phyloP scores from a whole-genome alignment of 495 filamentous ascomycete species.

The Annulohypoxylon maeteangense region DNA sequence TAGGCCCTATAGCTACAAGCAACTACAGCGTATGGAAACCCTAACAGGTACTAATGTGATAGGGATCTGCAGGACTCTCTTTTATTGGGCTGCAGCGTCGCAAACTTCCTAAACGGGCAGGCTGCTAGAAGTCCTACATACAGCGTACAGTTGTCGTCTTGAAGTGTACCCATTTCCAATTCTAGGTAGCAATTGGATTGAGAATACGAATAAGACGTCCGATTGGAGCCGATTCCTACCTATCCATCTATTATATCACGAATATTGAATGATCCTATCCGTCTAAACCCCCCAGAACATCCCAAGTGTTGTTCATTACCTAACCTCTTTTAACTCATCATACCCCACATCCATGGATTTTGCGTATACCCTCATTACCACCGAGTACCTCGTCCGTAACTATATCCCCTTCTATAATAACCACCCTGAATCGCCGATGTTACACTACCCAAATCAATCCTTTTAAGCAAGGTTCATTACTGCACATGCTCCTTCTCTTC shows the following conservation, averaged over 20 bases:
- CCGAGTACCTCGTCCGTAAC: neutral
- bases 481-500: slow-evolving; percentile 64
- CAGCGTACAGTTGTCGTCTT: neutral
- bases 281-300: neutral
- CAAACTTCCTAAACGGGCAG: neutral
- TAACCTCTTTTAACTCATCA: neutral
- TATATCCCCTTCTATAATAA: neutral
- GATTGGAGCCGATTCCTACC: neutral
- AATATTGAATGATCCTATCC: neutral
- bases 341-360: neutral
- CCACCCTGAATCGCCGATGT: neutral
- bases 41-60: neutral
- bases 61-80: neutral
- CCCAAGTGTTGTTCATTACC: neutral
- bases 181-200: neutral
- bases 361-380: neutral
- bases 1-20: neutral
- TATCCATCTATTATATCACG: neutral
- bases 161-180: neutral
- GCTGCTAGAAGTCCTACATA: neutral
- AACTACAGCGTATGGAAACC: neutral
- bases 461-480: slow-evolving; percentile 10
- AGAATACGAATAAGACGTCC: neutral
- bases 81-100: neutral
- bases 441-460: neutral